phyloP scores from a whole-genome alignment of 2,329 filamentous ascomycete species.

The Sclerotinia nivalis region DNA sequence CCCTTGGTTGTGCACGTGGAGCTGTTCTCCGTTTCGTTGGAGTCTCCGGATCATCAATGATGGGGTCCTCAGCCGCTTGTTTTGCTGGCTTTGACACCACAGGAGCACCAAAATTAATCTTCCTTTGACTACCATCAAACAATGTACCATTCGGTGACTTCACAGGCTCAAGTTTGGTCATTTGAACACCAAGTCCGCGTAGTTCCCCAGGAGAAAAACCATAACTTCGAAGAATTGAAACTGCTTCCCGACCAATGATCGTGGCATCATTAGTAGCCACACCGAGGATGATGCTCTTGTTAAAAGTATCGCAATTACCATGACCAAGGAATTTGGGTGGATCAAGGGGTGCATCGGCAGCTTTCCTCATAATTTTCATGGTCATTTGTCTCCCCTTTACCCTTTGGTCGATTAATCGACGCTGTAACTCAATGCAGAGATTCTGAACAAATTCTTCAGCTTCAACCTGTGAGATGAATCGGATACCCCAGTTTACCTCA shows the following conservation, averaged over 20 bases:
- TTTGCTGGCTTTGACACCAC: constrained; percentile 44
- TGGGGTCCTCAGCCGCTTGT: constrained; percentile 42
- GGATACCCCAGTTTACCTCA: constrained; percentile 97
- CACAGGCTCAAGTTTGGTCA: constrained; percentile 86
- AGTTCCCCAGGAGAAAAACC: constrained; percentile 87
- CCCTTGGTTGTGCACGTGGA: constrained; percentile 20
- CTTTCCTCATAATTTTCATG: constrained; percentile 90
- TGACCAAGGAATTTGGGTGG: constrained; percentile 92
- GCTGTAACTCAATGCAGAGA: constrained; percentile 81
- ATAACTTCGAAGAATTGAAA: constrained; percentile 80
- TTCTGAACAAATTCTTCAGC: constrained; percentile 89
- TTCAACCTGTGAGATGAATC: constrained; percentile 88
- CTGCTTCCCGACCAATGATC: constrained; percentile 74
- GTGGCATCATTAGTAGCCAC: constrained; percentile 77
- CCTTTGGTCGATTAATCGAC: constrained; percentile 75
- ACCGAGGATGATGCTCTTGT: constrained; percentile 80
- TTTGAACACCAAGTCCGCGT: constrained; percentile 87
- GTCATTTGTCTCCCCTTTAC: constrained; percentile 88
- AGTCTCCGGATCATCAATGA: constrained; percentile 50
- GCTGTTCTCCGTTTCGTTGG: constrained; percentile 40
- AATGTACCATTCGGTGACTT: constrained; percentile 56
- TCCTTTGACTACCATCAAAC: constrained; percentile 74
- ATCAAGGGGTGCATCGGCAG: constrained; percentile 83
- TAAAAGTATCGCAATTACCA: constrained; percentile 92
- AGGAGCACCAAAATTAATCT: constrained; percentile 68